Evolutionary conservation across 768 basidiomycete genomes (phyloP), one percentile per base, ranked within the genome.

Genomic region (Boletus reticulatus): DNA sequence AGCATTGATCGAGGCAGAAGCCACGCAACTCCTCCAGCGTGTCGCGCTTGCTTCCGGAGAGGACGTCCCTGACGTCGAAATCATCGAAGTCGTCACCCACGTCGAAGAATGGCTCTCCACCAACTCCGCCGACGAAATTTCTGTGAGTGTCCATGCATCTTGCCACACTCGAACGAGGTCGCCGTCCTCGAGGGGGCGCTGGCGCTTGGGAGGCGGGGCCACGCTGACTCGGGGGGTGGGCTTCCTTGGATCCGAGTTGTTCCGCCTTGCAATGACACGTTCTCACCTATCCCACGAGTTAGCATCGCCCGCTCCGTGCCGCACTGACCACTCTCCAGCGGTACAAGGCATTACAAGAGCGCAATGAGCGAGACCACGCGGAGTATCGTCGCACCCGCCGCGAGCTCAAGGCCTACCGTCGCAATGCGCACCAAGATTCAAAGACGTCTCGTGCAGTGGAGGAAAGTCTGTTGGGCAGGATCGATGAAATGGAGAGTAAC

Each of bases 21-120:
- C 73, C 4, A 68, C 72, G 6, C 70, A 66, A n/a, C 60, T 74
- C 1, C 65, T 77, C 19, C 67, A 71, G 37, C 73, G 71, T 45
- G 59, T 78, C 11, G 71, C 66, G 6, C 60, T 72, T 41, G 66
- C 69, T n/a, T 76, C 73, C 36, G 65, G 58, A 17, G 72, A 73
- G 39, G 65, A 71, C 31, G 58, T 64, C 11, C 59, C 68, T 19
- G 74, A 69, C 44, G 62, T 59, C 13, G 66, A 75, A 34, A 72
- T 77, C 31, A 65, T 68, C 43, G 73, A 72, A 9, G 64, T 84
- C 20, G 68, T 79, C 24, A 63, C 63, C 20, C 81, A 84, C 61
- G 79, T 82, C 38, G 77, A 80, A 48, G 60, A 65, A 32, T 88
- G 83, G 82, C 73, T 88, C 49, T 63, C 64, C 20, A 57, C 58